Percentiles rank a stretch among this genome's conserved stretches.
These are phyloP conservation scores for Rhamnella rubrinervis DNA, from an alignment of 331 rosid genomes.

Conservation along the genomic window DNA sequence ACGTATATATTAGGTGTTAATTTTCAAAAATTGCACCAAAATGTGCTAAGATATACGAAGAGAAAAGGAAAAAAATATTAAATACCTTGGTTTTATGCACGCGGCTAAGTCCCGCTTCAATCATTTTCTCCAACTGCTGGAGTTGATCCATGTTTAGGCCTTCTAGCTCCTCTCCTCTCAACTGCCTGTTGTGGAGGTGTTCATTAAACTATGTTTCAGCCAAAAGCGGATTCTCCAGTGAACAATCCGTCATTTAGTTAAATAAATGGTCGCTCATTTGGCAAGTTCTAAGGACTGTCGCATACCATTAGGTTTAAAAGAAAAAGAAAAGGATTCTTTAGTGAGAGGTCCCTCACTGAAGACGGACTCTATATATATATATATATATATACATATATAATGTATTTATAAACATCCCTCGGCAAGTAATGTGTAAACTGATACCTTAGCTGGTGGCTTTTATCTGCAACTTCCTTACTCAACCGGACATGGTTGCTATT, in stretches of 20 bases:
- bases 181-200: conserved; percentile 34
- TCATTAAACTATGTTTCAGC: no score
- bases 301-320: no score
- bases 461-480: conserved; percentile 46
- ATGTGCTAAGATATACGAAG: no score
- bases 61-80: background rate
- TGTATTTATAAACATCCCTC: background rate
- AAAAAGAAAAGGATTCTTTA: no score
- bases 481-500: conserved; percentile 23
- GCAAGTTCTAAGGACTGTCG: no score
- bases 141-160: conserved; percentile 46
- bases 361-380: no score
- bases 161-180: conserved; percentile 56
- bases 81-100: conserved; percentile 49
- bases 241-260: no score
- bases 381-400: no score
- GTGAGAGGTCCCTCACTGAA: no score
- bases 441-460: conserved; percentile 48
- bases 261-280: no score
- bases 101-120: conserved; percentile 48
- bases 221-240: no score
- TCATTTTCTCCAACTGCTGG: conserved; percentile 38
- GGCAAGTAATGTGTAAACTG: background rate
- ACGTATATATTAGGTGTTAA: background rate
- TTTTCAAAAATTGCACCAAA: no score